Conservation (phyloP, 305 asterid species). For the Stenogyne calaminthoides region DNA sequence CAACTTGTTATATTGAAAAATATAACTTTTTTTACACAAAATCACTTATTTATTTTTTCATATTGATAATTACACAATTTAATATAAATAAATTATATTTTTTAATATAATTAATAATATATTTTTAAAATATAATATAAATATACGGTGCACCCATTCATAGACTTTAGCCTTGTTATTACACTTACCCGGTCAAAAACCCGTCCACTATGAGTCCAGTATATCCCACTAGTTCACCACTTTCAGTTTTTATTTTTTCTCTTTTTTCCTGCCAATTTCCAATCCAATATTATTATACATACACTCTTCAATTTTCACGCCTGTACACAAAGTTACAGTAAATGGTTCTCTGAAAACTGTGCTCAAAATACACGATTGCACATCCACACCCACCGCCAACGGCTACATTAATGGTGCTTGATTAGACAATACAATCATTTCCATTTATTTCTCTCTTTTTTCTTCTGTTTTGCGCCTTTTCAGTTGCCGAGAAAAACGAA, state of each 20-base stretch:
- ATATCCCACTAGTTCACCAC: constrained; percentile 37
- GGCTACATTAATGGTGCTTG: constrained; percentile 31
- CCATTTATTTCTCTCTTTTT: not conserved
- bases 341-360: constrained; percentile 36
- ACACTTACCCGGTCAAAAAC: constrained; percentile 25
- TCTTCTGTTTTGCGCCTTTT: not conserved
- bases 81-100: too few species aligned
- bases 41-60: too few species aligned
- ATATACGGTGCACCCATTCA: too few species aligned
- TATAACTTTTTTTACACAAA: too few species aligned
- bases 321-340: constrained; percentile 30
- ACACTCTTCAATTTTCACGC: constrained; percentile 8
- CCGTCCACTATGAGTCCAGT: constrained; percentile 12
- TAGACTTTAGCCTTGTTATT: too few species aligned
- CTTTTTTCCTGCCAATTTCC: constrained; percentile 21
- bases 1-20: too few species aligned
- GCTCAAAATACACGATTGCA: constrained; percentile 4
- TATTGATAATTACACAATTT: too few species aligned
- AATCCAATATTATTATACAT: not conserved
- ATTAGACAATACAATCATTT: not conserved
- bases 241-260: constrained; percentile 16
- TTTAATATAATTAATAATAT: too few species aligned
- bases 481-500: constrained; percentile 17
- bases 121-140: too few species aligned
- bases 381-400: constrained; percentile 29